These are phyloP conservation scores for Fusarium sacchari DNA, from an alignment of 2,329 filamentous ascomycete species.

Conservation along the genomic window DNA sequence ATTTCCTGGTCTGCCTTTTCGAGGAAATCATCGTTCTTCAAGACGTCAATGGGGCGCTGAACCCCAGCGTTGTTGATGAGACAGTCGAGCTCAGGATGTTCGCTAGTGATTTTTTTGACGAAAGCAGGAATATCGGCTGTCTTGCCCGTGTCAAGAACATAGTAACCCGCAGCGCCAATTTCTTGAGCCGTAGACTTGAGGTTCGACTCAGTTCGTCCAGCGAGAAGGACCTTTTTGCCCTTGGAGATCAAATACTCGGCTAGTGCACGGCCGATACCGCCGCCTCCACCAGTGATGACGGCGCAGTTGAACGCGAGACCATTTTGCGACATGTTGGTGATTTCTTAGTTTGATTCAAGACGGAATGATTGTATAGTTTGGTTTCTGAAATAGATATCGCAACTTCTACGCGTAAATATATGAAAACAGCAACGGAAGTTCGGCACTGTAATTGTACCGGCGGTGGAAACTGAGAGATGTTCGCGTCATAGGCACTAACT, in stretches of 20 bases:
- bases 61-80: constrained; percentile 69
- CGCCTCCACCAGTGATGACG: constrained; percentile 61
- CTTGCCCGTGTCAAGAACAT: constrained; percentile 61
- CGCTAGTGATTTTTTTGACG: constrained; percentile 54
- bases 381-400: rapidly evolving
- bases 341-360: rapidly evolving
- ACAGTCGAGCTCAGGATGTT: constrained; percentile 64
- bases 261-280: constrained; percentile 62
- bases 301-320: constrained; percentile 55
- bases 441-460: background rate
- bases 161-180: constrained; percentile 61
- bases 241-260: constrained; percentile 57
- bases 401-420: background rate
- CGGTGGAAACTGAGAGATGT: background rate
- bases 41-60: constrained; percentile 61
- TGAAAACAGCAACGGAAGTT: background rate
- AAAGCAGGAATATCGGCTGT: constrained; percentile 56
- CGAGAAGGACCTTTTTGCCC: constrained; percentile 62
- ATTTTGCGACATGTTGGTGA: constrained; percentile 5
- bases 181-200: constrained; percentile 55
- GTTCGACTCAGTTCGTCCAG: constrained; percentile 64
- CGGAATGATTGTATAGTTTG: rapidly evolving
- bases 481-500: constrained; percentile 9
- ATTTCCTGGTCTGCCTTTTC: constrained; percentile 65
- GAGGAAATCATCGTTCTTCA: constrained; percentile 55